Evolutionary conservation across 768 basidiomycete genomes (phyloP).

Genomic region (Tricholoma furcatifolium): DNA sequence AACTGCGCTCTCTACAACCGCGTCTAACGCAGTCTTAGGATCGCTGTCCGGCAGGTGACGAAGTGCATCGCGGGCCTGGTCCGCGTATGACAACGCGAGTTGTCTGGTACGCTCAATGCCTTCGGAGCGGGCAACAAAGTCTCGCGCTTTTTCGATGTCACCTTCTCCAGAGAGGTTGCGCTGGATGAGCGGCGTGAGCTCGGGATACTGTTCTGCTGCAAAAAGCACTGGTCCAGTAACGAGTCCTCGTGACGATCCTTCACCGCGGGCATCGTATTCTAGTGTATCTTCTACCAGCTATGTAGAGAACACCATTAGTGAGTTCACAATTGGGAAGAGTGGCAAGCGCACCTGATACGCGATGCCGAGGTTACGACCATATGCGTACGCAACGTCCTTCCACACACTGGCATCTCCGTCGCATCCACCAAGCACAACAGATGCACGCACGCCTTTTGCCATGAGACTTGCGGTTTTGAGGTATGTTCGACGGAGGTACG

Average conservation of each 20-base stretch:
- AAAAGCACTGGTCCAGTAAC: slow-evolving; percentile 85
- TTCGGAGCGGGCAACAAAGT: slow-evolving; percentile 65
- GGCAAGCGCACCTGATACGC: slow-evolving; percentile 43
- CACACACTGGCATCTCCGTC: slow-evolving; percentile 66
- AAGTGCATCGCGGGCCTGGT: slow-evolving; percentile 72
- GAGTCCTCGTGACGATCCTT: slow-evolving; percentile 28
- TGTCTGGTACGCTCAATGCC: slow-evolving; percentile 77
- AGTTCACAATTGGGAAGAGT: slow-evolving; percentile 5
- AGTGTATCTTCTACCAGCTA: slow-evolving; percentile 86
- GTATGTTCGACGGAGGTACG: slow-evolving; percentile 69
- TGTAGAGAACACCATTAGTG: background rate
- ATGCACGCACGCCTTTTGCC: slow-evolving; percentile 82
- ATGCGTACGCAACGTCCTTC: slow-evolving; percentile 90
- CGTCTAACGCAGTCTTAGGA: slow-evolving; percentile 72
- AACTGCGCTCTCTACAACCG: slow-evolving; percentile 66
- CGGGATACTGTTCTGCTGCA: slow-evolving; percentile 82
- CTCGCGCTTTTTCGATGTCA: slow-evolving; percentile 66
- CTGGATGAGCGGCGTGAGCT: slow-evolving; percentile 72
- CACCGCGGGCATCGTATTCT: slow-evolving; percentile 56
- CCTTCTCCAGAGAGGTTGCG: slow-evolving; percentile 76
- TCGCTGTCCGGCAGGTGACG: slow-evolving; percentile 76
- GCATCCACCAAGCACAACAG: slow-evolving; percentile 86
- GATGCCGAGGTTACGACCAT: slow-evolving; percentile 87
- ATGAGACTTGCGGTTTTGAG: slow-evolving; percentile 89
- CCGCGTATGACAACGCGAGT: slow-evolving; percentile 74